Conservation (phyloP, 331 rosid species). For the Pyrus hybrid region DNA sequence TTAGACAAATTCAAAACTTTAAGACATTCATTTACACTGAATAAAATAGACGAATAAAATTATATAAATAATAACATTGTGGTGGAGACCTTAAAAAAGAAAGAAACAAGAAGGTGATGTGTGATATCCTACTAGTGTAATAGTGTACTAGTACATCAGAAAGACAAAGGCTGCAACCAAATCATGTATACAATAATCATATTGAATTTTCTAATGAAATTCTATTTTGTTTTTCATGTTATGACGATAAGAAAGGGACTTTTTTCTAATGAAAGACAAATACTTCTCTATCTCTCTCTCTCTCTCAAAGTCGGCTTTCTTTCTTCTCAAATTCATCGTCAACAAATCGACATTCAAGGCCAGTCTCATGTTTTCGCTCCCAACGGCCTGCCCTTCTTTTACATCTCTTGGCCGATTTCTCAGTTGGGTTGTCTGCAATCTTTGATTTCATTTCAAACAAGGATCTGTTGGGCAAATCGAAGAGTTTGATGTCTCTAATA, state of each 20-base stretch:
- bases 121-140: not conserved
- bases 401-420: slow-evolving; percentile 32
- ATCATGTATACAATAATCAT: not conserved
- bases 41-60: no score
- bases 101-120: not conserved
- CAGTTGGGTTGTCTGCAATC: slow-evolving; percentile 66
- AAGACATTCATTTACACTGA: no score
- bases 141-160: no score
- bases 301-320: slow-evolving; percentile 47
- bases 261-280: no score
- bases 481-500: slow-evolving; percentile 85
- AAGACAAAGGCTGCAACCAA: not conserved
- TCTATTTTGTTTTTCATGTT: not conserved
- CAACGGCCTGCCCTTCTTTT: slow-evolving; percentile 32
- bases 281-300: slow-evolving; percentile 17
- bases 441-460: slow-evolving; percentile 68
- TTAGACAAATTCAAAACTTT: no score
- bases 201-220: not conserved
- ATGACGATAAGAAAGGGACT: not conserved
- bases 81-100: no score
- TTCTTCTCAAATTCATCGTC: slow-evolving; percentile 45
- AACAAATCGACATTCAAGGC: slow-evolving; percentile 37
- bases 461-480: slow-evolving; percentile 83
- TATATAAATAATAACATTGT: no score
- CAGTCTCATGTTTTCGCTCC: slow-evolving; percentile 30